A percentile compares a stretch with the other conserved stretches of the same genome.
Evolutionary conservation across 805 yeast genomes (phyloP).

Genomic region (Deakozyma indianensis): DNA sequence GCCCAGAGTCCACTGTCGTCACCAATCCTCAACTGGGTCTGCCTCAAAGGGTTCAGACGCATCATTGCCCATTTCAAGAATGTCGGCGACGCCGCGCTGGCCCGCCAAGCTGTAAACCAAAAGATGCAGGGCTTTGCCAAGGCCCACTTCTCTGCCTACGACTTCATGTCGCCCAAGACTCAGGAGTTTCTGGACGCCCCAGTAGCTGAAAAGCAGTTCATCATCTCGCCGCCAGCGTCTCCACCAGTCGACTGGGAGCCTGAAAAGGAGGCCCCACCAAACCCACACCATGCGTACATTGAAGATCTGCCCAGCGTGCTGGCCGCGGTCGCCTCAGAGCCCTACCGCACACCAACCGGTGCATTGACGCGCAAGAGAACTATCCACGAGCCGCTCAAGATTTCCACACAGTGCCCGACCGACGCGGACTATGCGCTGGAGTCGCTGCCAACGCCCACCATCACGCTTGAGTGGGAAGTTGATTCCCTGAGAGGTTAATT

Average conservation of each 20-base stretch:
- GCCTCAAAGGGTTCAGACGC: constrained; percentile 11
- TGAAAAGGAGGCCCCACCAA: constrained; percentile 7
- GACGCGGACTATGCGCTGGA: not conserved
- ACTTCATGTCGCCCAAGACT: constrained; percentile 2
- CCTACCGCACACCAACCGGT: not conserved
- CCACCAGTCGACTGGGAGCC: constrained; percentile 15
- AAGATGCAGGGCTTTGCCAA: not conserved
- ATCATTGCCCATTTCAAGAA: constrained; percentile 11
- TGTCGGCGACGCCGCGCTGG: constrained; percentile 5
- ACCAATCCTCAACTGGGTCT: constrained; percentile 6
- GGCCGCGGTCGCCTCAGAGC: not conserved
- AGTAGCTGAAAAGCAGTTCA: constrained; percentile 11
- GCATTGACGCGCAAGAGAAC: not conserved
- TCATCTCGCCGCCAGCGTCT: constrained; percentile 15
- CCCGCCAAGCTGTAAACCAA: constrained; percentile 4
- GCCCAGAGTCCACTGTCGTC: constrained; percentile 2
- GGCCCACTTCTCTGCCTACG: constrained; percentile 2
- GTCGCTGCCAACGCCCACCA: constrained; percentile 1
- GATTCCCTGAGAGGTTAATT: not conserved
- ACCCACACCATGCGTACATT: not conserved
- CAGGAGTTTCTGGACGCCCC: constrained; percentile 10
- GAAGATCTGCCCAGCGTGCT: not conserved
- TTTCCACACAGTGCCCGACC: not conserved
- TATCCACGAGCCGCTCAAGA: not conserved
- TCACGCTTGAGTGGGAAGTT: not conserved